Evolutionary conservation across 2,329 filamentous ascomycete species (phyloP).

Genomic region (Madurella fahalii): DNA sequence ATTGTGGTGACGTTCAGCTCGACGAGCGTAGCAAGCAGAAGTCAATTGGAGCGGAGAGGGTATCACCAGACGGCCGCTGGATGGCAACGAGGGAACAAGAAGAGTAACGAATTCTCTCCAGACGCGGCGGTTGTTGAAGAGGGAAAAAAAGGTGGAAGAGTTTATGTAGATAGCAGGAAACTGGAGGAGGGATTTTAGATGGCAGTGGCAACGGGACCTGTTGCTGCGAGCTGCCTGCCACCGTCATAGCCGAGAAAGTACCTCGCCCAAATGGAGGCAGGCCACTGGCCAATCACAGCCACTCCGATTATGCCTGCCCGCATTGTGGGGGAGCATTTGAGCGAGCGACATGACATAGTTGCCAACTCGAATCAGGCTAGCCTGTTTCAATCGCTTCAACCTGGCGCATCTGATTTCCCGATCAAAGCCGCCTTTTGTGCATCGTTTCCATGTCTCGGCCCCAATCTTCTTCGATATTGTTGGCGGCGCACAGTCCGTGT

Average conservation of each 20-base stretch:
- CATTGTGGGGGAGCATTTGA: constrained; percentile 23
- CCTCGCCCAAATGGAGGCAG: constrained; percentile 27
- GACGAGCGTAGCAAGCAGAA: constrained; percentile 18
- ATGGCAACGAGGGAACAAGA: constrained; percentile 23
- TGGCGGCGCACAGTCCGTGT: neutral
- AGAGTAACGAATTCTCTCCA: neutral
- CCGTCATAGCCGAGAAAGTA: constrained; percentile 29
- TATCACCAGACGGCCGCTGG: constrained; percentile 26
- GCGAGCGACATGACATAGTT: constrained; percentile 24
- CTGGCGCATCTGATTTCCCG: constrained; percentile 6
- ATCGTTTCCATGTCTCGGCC: constrained; percentile 5
- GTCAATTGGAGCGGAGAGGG: constrained; percentile 36
- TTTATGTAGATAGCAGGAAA: constrained; percentile 32
- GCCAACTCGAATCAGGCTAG: constrained; percentile 19
- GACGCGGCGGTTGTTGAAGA: constrained; percentile 4
- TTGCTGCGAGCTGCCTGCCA: constrained; percentile 24
- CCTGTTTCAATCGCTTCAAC: constrained; percentile 19
- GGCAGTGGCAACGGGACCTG: constrained; percentile 23
- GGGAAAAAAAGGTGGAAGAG: constrained; percentile 36
- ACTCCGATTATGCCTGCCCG: constrained; percentile 22
- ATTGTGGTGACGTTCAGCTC: constrained; percentile 45
- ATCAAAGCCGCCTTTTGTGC: constrained; percentile 13
- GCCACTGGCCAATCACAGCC: constrained; percentile 21
- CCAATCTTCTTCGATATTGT: neutral
- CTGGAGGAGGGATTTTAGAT: constrained; percentile 28